phyloP scores from a whole-genome alignment of 2,329 filamentous ascomycete genomes.

The Parascedosporium putredinis region DNA sequence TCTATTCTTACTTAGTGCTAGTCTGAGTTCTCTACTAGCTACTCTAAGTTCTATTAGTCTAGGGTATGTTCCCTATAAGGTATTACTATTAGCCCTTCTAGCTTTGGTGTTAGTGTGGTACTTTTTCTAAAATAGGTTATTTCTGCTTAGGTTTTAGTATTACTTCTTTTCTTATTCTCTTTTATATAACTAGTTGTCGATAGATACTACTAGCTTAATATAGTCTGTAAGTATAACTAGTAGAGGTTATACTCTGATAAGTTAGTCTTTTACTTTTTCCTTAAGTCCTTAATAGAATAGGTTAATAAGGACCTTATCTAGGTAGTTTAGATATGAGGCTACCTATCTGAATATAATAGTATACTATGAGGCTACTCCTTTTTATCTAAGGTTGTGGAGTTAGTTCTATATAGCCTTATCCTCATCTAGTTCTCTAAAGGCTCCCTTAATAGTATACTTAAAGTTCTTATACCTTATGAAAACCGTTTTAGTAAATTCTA shows the following conservation, averaged over 20 bases:
- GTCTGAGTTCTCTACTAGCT: not conserved
- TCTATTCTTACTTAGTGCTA: not conserved
- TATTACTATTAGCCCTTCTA: not conserved
- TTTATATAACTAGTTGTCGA: not conserved
- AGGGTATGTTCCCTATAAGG: not conserved
- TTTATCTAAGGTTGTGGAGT: not conserved
- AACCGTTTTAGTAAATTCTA: no score
- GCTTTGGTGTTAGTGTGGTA: no score
- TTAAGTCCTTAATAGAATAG: constrained; percentile 4
- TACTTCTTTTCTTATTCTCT: not conserved
- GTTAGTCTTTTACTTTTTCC: constrained; percentile 7
- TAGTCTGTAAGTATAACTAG: not conserved
- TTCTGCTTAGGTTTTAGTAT: not conserved
- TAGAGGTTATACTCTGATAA: not conserved
- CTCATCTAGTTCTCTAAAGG: constrained; percentile 4
- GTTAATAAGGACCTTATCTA: not conserved
- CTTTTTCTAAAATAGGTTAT: no score
- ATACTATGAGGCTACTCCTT: not conserved
- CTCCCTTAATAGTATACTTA: not conserved
- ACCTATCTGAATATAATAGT: not conserved
- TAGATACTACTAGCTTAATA: not conserved
- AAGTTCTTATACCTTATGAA: not conserved
- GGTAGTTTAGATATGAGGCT: not conserved
- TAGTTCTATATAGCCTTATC: not conserved
- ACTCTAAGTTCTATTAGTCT: not conserved